phyloP scores from a whole-genome alignment of 306 rosid genomes.

The Castanea sativa region DNA sequence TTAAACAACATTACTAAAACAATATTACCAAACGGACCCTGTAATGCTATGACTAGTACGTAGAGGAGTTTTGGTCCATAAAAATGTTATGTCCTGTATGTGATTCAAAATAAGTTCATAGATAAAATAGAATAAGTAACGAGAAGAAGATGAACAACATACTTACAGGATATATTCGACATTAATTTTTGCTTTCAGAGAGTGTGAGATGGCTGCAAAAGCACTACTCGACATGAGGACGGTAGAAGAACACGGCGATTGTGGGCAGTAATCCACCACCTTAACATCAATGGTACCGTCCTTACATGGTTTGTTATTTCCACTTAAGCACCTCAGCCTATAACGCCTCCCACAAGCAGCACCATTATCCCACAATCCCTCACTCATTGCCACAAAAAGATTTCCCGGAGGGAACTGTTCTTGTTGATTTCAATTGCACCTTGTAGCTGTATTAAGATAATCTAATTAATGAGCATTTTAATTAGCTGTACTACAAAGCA shows the following conservation, averaged over 20 bases:
- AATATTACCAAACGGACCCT: too few relatives aligned
- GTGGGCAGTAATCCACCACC: constrained; percentile 55
- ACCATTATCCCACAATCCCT: constrained; percentile 77
- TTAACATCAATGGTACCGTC: constrained; percentile 48
- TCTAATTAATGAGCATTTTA: too few relatives aligned
- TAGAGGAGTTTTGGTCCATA: constrained; percentile 3
- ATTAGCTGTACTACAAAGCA: too few relatives aligned
- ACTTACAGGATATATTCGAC: constrained; percentile 60
- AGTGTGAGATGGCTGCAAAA: constrained; percentile 50
- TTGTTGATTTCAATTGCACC: constrained; percentile 37
- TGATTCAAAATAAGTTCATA: neutral
- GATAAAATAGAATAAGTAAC: neutral
- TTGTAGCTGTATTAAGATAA: constrained; percentile 40
- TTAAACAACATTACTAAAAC: too few relatives aligned
- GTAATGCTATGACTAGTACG: neutral
- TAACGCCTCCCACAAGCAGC: constrained; percentile 78
- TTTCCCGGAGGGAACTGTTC: constrained; percentile 52
- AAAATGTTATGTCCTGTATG: too few relatives aligned
- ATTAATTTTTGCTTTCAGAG: constrained; percentile 39
- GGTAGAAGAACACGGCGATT: constrained; percentile 44
- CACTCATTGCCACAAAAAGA: constrained; percentile 52
- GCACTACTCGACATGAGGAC: constrained; percentile 50
- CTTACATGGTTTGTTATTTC: constrained; percentile 61
- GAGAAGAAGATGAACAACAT: neutral
- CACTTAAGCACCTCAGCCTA: constrained; percentile 63